Evolutionary conservation across 23 red algal species (phyloP).

Genomic region (Gracilaria caudata): DNA sequence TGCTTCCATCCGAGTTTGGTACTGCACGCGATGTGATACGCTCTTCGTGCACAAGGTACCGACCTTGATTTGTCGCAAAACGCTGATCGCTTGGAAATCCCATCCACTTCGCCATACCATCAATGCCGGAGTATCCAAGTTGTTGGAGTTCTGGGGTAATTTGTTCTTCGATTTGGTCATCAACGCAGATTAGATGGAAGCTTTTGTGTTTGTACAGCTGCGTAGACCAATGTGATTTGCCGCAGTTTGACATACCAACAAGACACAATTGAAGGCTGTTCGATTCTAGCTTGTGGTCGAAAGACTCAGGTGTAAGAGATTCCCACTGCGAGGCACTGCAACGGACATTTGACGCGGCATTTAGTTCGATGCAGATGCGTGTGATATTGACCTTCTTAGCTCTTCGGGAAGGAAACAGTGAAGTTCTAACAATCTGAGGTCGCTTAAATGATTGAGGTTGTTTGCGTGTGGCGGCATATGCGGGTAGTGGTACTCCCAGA

Average conservation of each 20-base stretch:
- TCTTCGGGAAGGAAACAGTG: background rate
- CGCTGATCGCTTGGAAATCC: conserved; percentile 86
- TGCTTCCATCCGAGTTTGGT: conserved; percentile 22
- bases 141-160: conserved; percentile 51
- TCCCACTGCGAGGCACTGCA: conserved; percentile 10
- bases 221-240: conserved; percentile 88
- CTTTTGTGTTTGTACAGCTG: conserved; percentile 45
- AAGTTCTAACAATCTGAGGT: background rate
- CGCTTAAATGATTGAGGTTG: background rate
- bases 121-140: conserved; percentile 78
- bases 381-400: background rate
- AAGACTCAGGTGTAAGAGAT: conserved; percentile 30
- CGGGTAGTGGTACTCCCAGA: background rate
- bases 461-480: background rate
- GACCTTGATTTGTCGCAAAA: conserved; percentile 64
- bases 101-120: conserved; percentile 98
- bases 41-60: conserved; percentile 89
- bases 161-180: conserved; percentile 89
- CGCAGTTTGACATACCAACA: conserved; percentile 99
- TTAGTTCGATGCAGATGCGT: background rate
- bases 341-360: no score
- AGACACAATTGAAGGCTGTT: conserved; percentile 62
- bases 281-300: conserved; percentile 55
- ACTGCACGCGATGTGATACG: conserved; percentile 63
- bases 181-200: conserved; percentile 80